A percentile compares a stretch with the other conserved stretches of the same genome.
phyloP scores from a whole-genome alignment of 805 yeast species.

The Candida tallmaniae region DNA sequence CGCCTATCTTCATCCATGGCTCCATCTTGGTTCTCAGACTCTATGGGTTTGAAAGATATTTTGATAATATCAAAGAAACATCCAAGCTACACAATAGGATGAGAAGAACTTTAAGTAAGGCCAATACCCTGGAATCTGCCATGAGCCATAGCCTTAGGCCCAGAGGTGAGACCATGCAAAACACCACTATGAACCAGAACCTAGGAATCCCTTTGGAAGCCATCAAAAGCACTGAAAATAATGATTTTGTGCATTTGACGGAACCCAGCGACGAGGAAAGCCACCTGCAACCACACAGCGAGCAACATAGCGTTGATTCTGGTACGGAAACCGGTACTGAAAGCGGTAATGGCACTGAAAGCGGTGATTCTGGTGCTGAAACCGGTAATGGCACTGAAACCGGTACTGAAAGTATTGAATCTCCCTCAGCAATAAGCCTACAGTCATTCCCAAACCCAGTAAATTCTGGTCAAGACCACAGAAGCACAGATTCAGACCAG shows the following conservation, averaged over 20 bases:
- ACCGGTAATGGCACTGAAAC: background rate
- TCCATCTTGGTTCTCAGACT: conserved; percentile 70
- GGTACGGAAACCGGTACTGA: background rate
- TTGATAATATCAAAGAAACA: conserved; percentile 72
- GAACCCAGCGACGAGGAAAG: conserved; percentile 40
- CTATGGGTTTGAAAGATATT: conserved; percentile 84
- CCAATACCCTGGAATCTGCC: conserved; percentile 7
- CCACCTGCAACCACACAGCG: background rate
- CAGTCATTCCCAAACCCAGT: too few relatives aligned
- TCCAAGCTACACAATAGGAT: conserved; percentile 78
- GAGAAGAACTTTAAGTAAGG: conserved; percentile 74
- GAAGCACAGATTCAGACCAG: too few relatives aligned
- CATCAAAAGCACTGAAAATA: background rate
- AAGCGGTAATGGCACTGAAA: background rate
- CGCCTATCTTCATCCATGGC: conserved; percentile 88
- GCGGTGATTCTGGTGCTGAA: background rate
- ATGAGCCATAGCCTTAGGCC: background rate
- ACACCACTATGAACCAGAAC: conserved; percentile 20
- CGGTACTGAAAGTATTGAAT: background rate
- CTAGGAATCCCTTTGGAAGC: conserved; percentile 20
- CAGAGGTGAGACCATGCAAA: conserved; percentile 1
- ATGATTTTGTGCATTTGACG: conserved; percentile 26
- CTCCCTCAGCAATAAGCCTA: background rate
- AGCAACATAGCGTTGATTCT: background rate
- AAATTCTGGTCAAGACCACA: background rate